A percentile compares a stretch with the other conserved stretches of the same genome.
Evolutionary conservation across 129 eudicot species (phyloP).

Genomic region (Oenanthe sinensis): DNA sequence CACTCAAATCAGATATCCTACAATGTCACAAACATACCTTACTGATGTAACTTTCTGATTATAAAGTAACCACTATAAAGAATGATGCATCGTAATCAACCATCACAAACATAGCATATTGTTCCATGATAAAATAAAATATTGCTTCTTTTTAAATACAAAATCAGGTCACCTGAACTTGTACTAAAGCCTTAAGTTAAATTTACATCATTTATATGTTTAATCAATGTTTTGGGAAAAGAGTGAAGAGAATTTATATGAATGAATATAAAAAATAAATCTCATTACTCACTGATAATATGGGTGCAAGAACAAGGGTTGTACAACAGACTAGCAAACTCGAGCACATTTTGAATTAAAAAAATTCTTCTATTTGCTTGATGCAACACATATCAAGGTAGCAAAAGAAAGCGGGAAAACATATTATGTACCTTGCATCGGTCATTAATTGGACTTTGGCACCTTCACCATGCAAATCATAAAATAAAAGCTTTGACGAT

Average conservation of each 20-base stretch:
- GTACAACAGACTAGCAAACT: no score
- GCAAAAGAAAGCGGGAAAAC: not conserved
- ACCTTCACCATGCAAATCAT: constrained; percentile 81
- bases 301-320: not conserved
- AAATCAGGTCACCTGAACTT: not conserved
- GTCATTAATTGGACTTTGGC: constrained; percentile 92
- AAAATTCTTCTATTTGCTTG: no score
- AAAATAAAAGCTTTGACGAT: constrained; percentile 71
- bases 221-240: not conserved
- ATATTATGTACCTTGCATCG: constrained; percentile 63
- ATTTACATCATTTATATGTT: not conserved
- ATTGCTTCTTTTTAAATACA: no score
- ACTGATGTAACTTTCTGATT: not conserved
- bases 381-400: not conserved
- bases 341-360: no score
- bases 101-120: not conserved
- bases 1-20: constrained; percentile 69
- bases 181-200: not conserved
- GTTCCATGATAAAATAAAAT: not conserved
- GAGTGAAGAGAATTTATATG: not conserved
- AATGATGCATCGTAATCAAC: not conserved
- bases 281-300: not conserved
- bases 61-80: not conserved
- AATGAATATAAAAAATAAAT: no score
- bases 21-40: constrained; percentile 4